phyloP scores from a whole-genome alignment of 192 early-diverging fungal species.

The Backusella parvicylindrica region DNA sequence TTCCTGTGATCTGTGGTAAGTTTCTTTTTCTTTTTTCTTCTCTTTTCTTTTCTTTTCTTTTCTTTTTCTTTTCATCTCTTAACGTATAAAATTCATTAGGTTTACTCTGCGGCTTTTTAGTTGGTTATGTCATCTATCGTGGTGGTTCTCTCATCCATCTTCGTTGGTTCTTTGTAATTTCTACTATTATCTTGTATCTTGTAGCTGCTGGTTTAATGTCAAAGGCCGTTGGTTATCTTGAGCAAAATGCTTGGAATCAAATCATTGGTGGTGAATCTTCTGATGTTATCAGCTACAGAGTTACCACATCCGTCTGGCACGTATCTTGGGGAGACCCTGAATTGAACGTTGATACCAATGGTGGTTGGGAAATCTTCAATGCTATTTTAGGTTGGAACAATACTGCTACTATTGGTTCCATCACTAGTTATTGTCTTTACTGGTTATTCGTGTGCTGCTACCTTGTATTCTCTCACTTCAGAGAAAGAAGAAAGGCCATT shows the following conservation, averaged over 20 bases:
- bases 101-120: slow-evolving; percentile 53
- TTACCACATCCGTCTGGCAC: slow-evolving; percentile 35
- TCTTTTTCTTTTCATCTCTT: too few species aligned
- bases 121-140: slow-evolving; percentile 78
- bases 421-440: slow-evolving; percentile 76
- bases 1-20: slow-evolving; percentile 76
- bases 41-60: too few species aligned
- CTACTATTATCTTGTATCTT: slow-evolving; percentile 71
- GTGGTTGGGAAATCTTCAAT: slow-evolving; percentile 73
- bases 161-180: slow-evolving; percentile 74
- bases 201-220: slow-evolving; percentile 83
- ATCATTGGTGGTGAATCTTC: slow-evolving; percentile 63
- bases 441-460: slow-evolving; percentile 59
- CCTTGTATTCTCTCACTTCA: slow-evolving; percentile 48
- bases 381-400: slow-evolving; percentile 74
- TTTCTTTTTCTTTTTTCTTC: too few species aligned
- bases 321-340: slow-evolving; percentile 48
- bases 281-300: slow-evolving; percentile 41
- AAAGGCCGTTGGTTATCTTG: slow-evolving; percentile 61
- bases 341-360: slow-evolving; percentile 36
- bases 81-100: too few species aligned
- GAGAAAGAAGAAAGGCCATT: slow-evolving; percentile 19
- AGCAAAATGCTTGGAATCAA: slow-evolving; percentile 63
- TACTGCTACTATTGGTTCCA: slow-evolving; percentile 68
- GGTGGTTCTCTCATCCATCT: slow-evolving; percentile 66